A percentile compares a stretch with the other conserved stretches of the same genome.
These are phyloP conservation scores for Pythium dissimile DNA, from an alignment of 352 stramenopile genomes.

Conservation along the genomic window DNA sequence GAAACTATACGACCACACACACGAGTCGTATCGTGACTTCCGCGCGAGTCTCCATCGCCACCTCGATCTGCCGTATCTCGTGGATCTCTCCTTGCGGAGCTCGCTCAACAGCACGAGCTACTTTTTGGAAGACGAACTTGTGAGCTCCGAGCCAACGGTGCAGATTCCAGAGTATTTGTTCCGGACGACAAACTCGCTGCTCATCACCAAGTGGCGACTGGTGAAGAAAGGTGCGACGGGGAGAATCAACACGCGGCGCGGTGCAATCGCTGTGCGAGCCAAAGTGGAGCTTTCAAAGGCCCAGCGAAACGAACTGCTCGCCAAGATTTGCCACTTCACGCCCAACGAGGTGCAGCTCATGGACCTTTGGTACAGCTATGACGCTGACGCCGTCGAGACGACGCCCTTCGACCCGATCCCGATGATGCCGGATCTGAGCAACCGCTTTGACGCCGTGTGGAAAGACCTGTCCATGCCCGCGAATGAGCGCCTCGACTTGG, in stretches of 20 bases:
- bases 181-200: slow-evolving; percentile 13
- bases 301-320: slow-evolving; percentile 45
- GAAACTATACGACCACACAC: slow-evolving; percentile 60
- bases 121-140: slow-evolving; percentile 45
- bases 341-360: slow-evolving; percentile 59
- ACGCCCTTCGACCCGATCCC: slow-evolving; percentile 53
- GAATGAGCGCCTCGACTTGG: slow-evolving; percentile 60
- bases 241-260: slow-evolving; percentile 39
- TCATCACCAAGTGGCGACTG: slow-evolving; percentile 46
- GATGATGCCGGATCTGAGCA: slow-evolving; percentile 56
- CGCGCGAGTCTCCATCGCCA: slow-evolving; percentile 50
- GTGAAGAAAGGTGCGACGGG: slow-evolving; percentile 31
- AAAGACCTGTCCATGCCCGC: slow-evolving; percentile 58
- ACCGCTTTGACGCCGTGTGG: slow-evolving; percentile 66
- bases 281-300: slow-evolving; percentile 37
- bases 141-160: slow-evolving; percentile 32
- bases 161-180: slow-evolving; percentile 33
- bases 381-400: slow-evolving; percentile 33
- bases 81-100: slow-evolving; percentile 63
- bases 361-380: slow-evolving; percentile 57
- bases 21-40: slow-evolving; percentile 60
- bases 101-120: slow-evolving; percentile 62
- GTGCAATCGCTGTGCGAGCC: slow-evolving; percentile 39
- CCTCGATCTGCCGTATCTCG: slow-evolving; percentile 58
- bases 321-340: slow-evolving; percentile 43